These are phyloP conservation scores for Nannochloropsis oceanica DNA, from an alignment of 108 stramenopile species.

Conservation along the genomic window DNA sequence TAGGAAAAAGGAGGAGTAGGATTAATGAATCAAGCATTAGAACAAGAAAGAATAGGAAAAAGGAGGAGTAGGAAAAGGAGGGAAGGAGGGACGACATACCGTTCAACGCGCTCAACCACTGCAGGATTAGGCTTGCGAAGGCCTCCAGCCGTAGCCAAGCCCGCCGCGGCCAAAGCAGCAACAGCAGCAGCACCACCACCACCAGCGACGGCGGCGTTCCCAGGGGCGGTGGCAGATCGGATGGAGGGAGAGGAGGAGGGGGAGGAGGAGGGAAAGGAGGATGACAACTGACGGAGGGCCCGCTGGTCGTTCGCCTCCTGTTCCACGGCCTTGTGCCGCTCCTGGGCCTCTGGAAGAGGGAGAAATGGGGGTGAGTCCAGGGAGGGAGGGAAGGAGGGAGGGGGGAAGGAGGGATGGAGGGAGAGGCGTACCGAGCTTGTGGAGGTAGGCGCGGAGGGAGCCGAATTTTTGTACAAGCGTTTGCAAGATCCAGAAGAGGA, in stretches of 20 bases:
- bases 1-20: not conserved
- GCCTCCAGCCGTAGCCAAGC: not conserved
- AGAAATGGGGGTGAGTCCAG: not conserved
- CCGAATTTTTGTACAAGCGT: conserved; percentile 64
- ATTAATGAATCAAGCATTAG: not conserved
- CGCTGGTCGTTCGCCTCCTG: not conserved
- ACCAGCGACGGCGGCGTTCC: too few relatives aligned
- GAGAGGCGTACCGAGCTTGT: not conserved
- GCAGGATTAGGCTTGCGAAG: not conserved
- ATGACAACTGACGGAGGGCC: not conserved
- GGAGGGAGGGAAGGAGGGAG: not conserved
- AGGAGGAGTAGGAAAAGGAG: not conserved
- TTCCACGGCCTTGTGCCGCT: not conserved
- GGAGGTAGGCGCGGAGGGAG: conserved; percentile 45
- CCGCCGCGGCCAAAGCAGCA: too few relatives aligned
- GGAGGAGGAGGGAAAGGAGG: not conserved
- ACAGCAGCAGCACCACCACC: too few relatives aligned
- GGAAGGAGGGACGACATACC: not conserved
- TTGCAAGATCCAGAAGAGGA: not conserved
- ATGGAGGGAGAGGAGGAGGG: not conserved
- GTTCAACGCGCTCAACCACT: not conserved
- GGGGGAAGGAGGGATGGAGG: not conserved
- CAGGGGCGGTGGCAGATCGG: too few relatives aligned
- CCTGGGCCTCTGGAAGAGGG: not conserved
- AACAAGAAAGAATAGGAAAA: not conserved